phyloP scores from a whole-genome alignment of 768 basidiomycete genomes.

The Lentinula boryana region DNA sequence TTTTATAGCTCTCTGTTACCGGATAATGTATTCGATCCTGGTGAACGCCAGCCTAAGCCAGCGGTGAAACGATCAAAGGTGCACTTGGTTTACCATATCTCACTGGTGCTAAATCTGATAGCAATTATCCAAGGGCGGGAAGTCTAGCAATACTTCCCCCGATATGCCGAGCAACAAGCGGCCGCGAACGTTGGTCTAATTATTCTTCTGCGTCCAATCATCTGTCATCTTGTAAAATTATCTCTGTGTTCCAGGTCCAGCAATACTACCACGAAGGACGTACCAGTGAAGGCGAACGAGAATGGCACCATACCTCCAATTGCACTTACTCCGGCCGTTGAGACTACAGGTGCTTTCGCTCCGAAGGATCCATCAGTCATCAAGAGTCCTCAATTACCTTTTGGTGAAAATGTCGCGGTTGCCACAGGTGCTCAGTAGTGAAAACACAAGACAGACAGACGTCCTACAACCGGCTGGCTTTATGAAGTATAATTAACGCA shows the following conservation, averaged over 20 bases:
- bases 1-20: conserved; percentile 60
- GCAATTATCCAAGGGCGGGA: conserved; percentile 43
- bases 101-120: neutral
- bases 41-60: conserved; percentile 65
- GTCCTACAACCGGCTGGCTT: neutral
- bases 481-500: neutral
- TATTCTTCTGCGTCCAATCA: conserved; percentile 18
- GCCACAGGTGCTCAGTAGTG: conserved; percentile 34
- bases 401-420: conserved; percentile 55
- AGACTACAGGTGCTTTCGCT: conserved; percentile 31
- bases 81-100: conserved; percentile 9
- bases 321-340: conserved; percentile 22
- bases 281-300: conserved; percentile 34
- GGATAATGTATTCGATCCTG: conserved; percentile 76
- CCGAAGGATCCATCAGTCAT: conserved; percentile 40
- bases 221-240: conserved; percentile 21
- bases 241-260: conserved; percentile 35
- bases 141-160: conserved; percentile 55
- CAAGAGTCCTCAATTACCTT: conserved; percentile 56
- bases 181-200: conserved; percentile 54
- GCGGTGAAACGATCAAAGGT: conserved; percentile 75
- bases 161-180: conserved; percentile 79
- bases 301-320: conserved; percentile 29
- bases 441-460: neutral
- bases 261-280: conserved; percentile 1